phyloP scores from a whole-genome alignment of 2,329 filamentous ascomycete species.

The Sclerotinia trifoliorum region DNA sequence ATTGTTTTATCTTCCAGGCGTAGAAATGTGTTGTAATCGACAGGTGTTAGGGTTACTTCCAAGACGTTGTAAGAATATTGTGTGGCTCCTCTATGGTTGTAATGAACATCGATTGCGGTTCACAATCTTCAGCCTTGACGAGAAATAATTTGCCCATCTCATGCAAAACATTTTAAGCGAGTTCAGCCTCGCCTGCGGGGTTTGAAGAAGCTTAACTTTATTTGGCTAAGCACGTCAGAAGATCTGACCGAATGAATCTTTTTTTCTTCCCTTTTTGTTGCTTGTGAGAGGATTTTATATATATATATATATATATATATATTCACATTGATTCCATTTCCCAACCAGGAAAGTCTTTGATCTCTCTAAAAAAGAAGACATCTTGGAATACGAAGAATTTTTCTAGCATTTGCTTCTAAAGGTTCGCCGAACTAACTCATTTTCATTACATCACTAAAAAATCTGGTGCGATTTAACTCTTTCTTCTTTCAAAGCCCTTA shows the following conservation, averaged over 20 bases:
- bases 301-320: neutral
- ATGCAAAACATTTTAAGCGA: conserved; percentile 20
- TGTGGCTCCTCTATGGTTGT: too few species aligned
- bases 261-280: conserved; percentile 9
- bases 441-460: neutral
- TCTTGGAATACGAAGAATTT: neutral
- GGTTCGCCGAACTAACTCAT: neutral
- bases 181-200: conserved; percentile 20
- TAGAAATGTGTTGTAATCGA: neutral
- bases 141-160: conserved; percentile 21
- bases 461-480: conserved; percentile 3
- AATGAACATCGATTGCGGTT: conserved; percentile 6
- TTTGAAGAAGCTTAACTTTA: neutral
- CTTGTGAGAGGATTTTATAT: conserved; percentile 13
- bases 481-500: conserved; percentile 13
- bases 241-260: conserved; percentile 4
- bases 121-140: conserved; percentile 24
- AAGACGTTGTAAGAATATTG: conserved; percentile 10
- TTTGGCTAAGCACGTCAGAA: conserved; percentile 21
- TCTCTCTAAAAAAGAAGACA: neutral
- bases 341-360: neutral
- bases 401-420: neutral
- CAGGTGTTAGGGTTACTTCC: neutral
- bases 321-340: neutral
- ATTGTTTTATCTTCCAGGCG: neutral